Base-by-base conservation (phyloP, 108 stramenopile genomes). In the Chaetoceros tenuissimus region DNA sequence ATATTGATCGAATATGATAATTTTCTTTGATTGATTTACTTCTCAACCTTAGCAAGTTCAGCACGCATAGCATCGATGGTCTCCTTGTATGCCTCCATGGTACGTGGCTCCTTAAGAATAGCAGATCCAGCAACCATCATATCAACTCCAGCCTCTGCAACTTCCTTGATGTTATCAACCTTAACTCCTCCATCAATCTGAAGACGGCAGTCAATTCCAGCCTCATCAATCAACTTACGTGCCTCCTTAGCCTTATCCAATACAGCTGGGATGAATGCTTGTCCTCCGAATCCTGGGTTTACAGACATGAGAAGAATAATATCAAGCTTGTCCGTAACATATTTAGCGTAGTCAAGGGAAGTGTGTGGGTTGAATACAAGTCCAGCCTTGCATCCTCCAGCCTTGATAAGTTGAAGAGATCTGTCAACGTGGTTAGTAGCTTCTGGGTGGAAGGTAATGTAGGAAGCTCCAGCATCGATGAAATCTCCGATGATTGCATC, bases 401-500 rank as follows among this genome's bases (percentile, higher is more conserved):
- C 67, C 74, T 85, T 85, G 80, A 98, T 98, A 27, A 98, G 70
- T 60, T 92, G 92, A 25, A 98, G 85, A 28, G 94, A 91, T 23
- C 98, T 85, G 66, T 98, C 98, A 24, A 98, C 78, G 71, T 98
- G 96, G 58, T 82, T 75, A 28, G 92, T 88, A 25, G 94, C 95
- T 72, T 98, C 98, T 24, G 98, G 98, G 79, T 98, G 98, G 89
- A 98, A 98, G 46, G 95, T 96, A 69, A 98, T 97, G 78, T 95
- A 94, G 3, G 95, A 96, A 21, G 98, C 98, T 23, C 98, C 97
- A 34, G 98, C 98, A 57, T 90, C 74, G 30, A 95, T 94, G 57
- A 98, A 98, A 55, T 94, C 95, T 3, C 60, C 59, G 58, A 98
- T 95, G 55, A 91, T 74, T 21, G 85, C 84, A 62, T 98, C 98